A percentile compares a stretch with the other conserved stretches of the same genome.
phyloP scores from a whole-genome alignment of 768 basidiomycete genomes.

The Ramaria rubella region DNA sequence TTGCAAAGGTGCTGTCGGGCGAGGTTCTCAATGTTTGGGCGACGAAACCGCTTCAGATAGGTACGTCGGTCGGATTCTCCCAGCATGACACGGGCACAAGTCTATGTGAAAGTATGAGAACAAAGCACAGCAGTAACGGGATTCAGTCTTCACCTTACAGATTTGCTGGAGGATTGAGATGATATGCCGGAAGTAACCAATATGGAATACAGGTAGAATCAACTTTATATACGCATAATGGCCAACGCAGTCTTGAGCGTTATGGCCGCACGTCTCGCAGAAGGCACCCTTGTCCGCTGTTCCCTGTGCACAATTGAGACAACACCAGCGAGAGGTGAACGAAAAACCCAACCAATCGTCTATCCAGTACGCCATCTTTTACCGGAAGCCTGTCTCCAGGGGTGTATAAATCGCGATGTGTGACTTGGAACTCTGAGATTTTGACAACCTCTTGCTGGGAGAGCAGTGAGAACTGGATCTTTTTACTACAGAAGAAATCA shows the following conservation, averaged over 20 bases:
- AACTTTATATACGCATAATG: conserved; percentile 99
- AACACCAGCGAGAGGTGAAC: background rate
- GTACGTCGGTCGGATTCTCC: conserved; percentile 79
- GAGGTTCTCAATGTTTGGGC: conserved; percentile 86
- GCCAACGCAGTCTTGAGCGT: conserved; percentile 90
- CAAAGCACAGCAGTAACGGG: conserved; percentile 12
- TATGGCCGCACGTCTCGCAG: conserved; percentile 93
- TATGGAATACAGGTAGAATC: conserved; percentile 94
- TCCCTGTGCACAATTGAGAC: conserved; percentile 46
- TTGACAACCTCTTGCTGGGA: conserved; percentile 94
- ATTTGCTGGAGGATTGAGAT: conserved; percentile 91
- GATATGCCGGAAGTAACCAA: conserved; percentile 96
- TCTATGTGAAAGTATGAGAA: conserved; percentile 27
- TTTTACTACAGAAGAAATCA: conserved; percentile 55
- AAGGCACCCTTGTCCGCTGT: conserved; percentile 88
- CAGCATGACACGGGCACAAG: conserved; percentile 87
- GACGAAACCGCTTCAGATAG: conserved; percentile 86
- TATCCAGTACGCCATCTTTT: conserved; percentile 87
- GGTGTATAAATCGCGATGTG: conserved; percentile 86
- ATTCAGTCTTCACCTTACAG: conserved; percentile 95
- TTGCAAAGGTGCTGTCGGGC: conserved; percentile 79
- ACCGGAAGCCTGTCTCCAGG: conserved; percentile 77
- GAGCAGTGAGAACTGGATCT: conserved; percentile 91
- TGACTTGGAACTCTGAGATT: conserved; percentile 94
- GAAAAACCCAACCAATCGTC: conserved; percentile 60